A percentile compares a stretch with the other conserved stretches of the same genome.
Evolutionary conservation across 179 eudicot genomes (phyloP).

Genomic region (Vitellaria paradoxa): DNA sequence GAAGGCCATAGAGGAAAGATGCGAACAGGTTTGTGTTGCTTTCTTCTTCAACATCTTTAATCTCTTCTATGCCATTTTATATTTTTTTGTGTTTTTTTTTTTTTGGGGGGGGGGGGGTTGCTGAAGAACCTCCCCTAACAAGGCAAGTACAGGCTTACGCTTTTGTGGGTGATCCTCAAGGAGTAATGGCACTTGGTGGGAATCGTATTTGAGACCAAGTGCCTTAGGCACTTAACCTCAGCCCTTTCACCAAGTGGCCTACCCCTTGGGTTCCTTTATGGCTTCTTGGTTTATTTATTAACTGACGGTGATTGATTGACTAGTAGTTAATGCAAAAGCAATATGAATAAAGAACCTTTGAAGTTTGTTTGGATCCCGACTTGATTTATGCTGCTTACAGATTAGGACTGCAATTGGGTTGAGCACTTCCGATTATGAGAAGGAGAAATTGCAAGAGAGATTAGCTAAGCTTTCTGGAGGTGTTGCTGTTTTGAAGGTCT

Average conservation of each 20-base stretch:
- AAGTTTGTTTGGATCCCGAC: background rate
- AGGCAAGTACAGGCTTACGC: too few species aligned
- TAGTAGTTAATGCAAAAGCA: background rate
- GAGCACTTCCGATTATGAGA: constrained; percentile 86
- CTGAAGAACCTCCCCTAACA: too few species aligned
- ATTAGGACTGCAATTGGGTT: constrained; percentile 64
- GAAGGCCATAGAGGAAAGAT: constrained; percentile 77
- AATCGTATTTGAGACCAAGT: too few species aligned
- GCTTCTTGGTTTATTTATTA: background rate
- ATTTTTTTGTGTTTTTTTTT: background rate
- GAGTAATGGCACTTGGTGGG: too few species aligned
- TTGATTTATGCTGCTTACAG: constrained; percentile 32
- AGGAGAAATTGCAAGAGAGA: constrained; percentile 88
- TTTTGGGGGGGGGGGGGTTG: too few species aligned
- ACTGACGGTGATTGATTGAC: background rate
- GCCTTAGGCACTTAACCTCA: too few species aligned
- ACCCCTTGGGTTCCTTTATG: too few species aligned
- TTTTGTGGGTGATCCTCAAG: too few species aligned
- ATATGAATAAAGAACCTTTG: background rate
- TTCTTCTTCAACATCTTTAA: background rate
- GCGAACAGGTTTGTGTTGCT: constrained; percentile 70
- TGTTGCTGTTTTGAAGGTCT: constrained; percentile 91
- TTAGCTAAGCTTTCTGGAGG: constrained; percentile 97
- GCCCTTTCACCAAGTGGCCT: too few species aligned
- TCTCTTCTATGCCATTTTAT: background rate